Evolutionary conservation across 768 basidiomycete species (phyloP).

Genomic region (Phylloporus arenicola): DNA sequence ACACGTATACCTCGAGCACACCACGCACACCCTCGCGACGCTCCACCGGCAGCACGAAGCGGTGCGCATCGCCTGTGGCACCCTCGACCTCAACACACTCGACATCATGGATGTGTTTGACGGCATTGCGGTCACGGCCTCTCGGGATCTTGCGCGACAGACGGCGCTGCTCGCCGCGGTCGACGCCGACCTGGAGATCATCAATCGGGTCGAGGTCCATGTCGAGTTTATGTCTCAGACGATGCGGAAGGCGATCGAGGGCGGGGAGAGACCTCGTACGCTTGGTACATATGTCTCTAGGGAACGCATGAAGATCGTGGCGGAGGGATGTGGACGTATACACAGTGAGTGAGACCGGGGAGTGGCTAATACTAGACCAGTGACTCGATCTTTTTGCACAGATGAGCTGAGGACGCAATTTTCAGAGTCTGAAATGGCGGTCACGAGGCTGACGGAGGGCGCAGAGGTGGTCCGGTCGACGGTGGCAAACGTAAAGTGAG

Average conservation of each 20-base stretch:
- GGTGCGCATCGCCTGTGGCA: slow-evolving; percentile 64
- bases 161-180: slow-evolving; percentile 54
- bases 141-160: slow-evolving; percentile 64
- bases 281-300: slow-evolving; percentile 77
- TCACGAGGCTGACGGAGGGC: slow-evolving; percentile 50
- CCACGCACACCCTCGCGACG: slow-evolving; percentile 46
- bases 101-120: slow-evolving; percentile 68
- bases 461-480: slow-evolving; percentile 53
- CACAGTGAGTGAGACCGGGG: slow-evolving; percentile 47
- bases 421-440: slow-evolving; percentile 47
- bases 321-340: slow-evolving; percentile 60
- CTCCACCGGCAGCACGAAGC: slow-evolving; percentile 66
- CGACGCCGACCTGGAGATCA: slow-evolving; percentile 67
- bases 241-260: slow-evolving; percentile 64
- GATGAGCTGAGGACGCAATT: slow-evolving; percentile 58
- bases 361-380: no score
- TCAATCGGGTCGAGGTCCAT: slow-evolving; percentile 62
- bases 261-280: slow-evolving; percentile 61
- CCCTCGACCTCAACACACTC: slow-evolving; percentile 68
- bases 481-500: slow-evolving; percentile 45
- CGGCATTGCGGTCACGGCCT: slow-evolving; percentile 47
- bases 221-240: slow-evolving; percentile 67
- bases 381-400: slow-evolving; percentile 19
- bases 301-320: slow-evolving; percentile 76
- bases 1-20: slow-evolving; percentile 57